These are phyloP conservation scores for Vigna angularis DNA, from an alignment of 306 rosid species.

Conservation along the genomic window DNA sequence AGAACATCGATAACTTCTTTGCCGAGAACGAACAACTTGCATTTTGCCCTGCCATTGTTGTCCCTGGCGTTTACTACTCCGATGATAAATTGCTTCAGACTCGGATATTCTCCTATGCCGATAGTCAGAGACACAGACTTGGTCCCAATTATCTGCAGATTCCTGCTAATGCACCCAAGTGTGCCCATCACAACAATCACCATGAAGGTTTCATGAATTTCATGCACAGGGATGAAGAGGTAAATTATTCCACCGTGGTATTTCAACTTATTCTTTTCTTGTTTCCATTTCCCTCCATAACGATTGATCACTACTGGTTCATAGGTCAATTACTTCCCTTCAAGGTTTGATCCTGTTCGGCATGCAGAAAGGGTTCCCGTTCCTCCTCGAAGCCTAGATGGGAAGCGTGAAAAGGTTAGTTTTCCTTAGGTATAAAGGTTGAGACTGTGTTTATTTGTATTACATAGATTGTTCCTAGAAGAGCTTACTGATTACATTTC, in stretches of 20 bases:
- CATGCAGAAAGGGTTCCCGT: conserved; percentile 71
- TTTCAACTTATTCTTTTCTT: neutral
- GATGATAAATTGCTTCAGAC: conserved; percentile 86
- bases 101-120: conserved; percentile 76
- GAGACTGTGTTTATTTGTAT: neutral
- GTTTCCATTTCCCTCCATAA: neutral
- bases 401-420: conserved; percentile 81
- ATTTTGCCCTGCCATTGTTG: conserved; percentile 74
- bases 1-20: conserved; percentile 84
- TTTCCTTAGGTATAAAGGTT: neutral
- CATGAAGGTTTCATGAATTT: conserved; percentile 87
- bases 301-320: conserved; percentile 8
- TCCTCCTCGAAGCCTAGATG: conserved; percentile 56
- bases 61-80: conserved; percentile 79
- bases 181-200: conserved; percentile 86
- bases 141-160: conserved; percentile 91
- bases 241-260: neutral
- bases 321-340: conserved; percentile 87
- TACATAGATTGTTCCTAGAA: neutral
- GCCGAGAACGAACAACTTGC: conserved; percentile 92
- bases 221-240: conserved; percentile 94
- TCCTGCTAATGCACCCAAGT: conserved; percentile 86
- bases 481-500: neutral
- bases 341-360: conserved; percentile 76
- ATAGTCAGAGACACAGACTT: conserved; percentile 88